Conservation (phyloP, 495 filamentous ascomycete genomes). For the Podospora pseudoanserina region DNA sequence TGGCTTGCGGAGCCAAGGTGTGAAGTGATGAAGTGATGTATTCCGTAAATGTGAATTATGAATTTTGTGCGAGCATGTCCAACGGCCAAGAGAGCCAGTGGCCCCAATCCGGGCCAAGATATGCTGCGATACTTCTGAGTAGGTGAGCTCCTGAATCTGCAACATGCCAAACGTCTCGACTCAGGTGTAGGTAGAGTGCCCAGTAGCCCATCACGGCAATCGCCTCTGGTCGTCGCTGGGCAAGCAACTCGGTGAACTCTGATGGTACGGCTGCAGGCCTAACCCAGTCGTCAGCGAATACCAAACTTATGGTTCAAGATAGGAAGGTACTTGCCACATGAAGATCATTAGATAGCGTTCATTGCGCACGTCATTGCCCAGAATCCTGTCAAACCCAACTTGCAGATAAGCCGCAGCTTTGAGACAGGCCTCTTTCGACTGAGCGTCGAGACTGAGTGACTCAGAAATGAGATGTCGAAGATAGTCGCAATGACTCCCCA, state of each 20-base stretch:
- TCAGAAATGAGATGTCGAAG: slow-evolving; percentile 21
- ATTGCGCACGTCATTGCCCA: slow-evolving; percentile 16
- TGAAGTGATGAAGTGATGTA: background rate
- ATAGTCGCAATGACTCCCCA: slow-evolving; percentile 22
- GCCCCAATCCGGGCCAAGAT: slow-evolving; percentile 35
- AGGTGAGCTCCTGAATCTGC: slow-evolving; percentile 33
- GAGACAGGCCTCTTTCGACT: slow-evolving; percentile 30
- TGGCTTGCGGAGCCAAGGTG: no score
- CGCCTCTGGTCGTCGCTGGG: slow-evolving; percentile 26
- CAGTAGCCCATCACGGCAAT: slow-evolving; percentile 34
- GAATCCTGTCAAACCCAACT: slow-evolving; percentile 32
- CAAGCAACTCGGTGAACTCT: slow-evolving; percentile 28
- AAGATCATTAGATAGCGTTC: slow-evolving; percentile 35
- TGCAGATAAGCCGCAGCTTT: slow-evolving; percentile 30
- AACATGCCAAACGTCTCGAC: slow-evolving; percentile 32
- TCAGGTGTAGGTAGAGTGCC: slow-evolving; percentile 31
- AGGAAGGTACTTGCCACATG: slow-evolving; percentile 22
- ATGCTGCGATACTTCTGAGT: slow-evolving; percentile 33
- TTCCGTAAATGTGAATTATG: slow-evolving; percentile 29
- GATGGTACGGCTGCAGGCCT: slow-evolving; percentile 26
- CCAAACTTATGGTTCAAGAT: background rate
- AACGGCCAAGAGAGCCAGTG: slow-evolving; percentile 26
- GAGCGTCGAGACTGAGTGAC: slow-evolving; percentile 18
- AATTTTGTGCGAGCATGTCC: slow-evolving; percentile 15
- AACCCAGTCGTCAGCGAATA: background rate